Percentiles rank a stretch among this genome's conserved stretches.
Conservation (phyloP, 805 yeast genomes). For the Ogataea minuta region DNA sequence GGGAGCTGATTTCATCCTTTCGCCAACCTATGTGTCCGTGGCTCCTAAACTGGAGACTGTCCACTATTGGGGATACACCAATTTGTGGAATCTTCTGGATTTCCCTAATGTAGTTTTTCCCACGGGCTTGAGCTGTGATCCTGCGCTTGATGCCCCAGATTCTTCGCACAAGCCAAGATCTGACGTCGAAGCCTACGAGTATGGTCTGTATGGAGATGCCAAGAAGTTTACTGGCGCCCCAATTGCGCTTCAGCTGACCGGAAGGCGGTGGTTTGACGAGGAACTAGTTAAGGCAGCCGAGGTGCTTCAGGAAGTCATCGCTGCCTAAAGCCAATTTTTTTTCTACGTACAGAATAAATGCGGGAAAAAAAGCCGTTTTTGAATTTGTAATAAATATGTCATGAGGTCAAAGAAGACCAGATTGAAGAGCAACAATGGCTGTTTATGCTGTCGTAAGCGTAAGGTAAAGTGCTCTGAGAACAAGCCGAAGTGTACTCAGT, state of each 20-base stretch:
- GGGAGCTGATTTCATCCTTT: conserved; percentile 52
- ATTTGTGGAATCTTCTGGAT: conserved; percentile 66
- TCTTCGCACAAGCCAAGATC: conserved; percentile 18
- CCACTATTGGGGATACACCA: conserved; percentile 73
- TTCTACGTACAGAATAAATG: background rate
- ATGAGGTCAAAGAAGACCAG: background rate
- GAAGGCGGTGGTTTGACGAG: conserved; percentile 51
- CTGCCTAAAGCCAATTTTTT: conserved; percentile 1
- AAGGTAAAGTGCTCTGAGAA: conserved; percentile 27
- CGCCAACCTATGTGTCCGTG: conserved; percentile 63
- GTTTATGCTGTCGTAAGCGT: conserved; percentile 30
- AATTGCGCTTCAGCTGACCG: conserved; percentile 48
- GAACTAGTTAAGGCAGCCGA: conserved; percentile 44
- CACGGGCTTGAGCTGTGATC: conserved; percentile 51
- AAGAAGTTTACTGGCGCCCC: conserved; percentile 43
- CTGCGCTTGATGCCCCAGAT: conserved; percentile 24
- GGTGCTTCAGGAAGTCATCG: conserved; percentile 33
- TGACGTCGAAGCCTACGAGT: conserved; percentile 33
- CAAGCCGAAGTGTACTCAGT: conserved; percentile 20
- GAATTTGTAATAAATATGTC: background rate
- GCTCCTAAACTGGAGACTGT: conserved; percentile 61
- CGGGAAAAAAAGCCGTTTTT: no score
- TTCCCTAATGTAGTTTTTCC: conserved; percentile 62
- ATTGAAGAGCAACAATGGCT: conserved; percentile 20
- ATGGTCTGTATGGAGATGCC: conserved; percentile 34